Evolutionary conservation across 352 stramenopile species (phyloP).

Genomic region (Phytophthora ramorum): DNA sequence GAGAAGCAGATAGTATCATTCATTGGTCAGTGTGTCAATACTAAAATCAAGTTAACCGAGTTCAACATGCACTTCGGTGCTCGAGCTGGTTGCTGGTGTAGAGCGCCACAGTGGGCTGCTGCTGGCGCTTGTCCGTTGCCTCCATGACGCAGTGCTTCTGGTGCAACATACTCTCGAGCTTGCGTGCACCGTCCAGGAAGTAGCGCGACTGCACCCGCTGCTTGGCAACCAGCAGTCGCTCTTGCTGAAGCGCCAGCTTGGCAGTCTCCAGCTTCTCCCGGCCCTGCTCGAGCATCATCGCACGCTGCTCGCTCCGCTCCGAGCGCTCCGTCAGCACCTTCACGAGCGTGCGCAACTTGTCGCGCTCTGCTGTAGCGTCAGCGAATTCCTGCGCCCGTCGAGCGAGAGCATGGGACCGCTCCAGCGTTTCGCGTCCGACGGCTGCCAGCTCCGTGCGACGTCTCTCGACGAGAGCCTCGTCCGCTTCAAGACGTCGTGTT

Average conservation of each 20-base stretch:
- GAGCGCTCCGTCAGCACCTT: conserved; percentile 41
- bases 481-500: conserved; percentile 49
- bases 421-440: conserved; percentile 70
- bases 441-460: conserved; percentile 60
- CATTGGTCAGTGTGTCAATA: conserved; percentile 34
- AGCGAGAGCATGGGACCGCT: conserved; percentile 58
- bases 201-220: conserved; percentile 81
- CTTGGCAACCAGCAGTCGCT: conserved; percentile 72
- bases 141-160: conserved; percentile 53
- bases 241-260: conserved; percentile 65
- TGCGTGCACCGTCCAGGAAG: conserved; percentile 72
- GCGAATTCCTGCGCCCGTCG: conserved; percentile 45
- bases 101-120: conserved; percentile 2
- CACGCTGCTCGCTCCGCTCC: conserved; percentile 41
- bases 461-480: conserved; percentile 53
- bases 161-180: conserved; percentile 73
- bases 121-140: conserved; percentile 18
- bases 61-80: conserved; percentile 26
- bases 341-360: conserved; percentile 49
- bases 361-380: conserved; percentile 47
- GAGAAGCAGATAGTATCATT: conserved; percentile 10
- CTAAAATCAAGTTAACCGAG: conserved; percentile 34
- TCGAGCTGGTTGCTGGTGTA: conserved; percentile 32
- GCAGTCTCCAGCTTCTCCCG: conserved; percentile 60
- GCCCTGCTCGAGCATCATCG: conserved; percentile 48